Evolutionary conservation across 1,284 basidiomycete species (phyloP).

Genomic region (Schizophyllum amplum): DNA sequence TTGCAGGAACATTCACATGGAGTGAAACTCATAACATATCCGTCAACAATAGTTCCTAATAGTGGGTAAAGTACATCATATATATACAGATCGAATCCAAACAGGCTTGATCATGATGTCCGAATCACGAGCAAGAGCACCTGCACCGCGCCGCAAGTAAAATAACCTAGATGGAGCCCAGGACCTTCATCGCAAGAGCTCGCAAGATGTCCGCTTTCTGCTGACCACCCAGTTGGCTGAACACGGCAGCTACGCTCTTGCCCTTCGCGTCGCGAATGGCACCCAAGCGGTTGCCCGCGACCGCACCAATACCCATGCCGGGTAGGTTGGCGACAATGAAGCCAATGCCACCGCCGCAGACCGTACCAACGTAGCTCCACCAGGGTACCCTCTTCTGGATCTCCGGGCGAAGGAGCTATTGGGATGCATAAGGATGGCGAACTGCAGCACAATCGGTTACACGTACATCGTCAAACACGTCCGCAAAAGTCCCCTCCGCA

Average conservation of each 20-base stretch:
- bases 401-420: conserved; percentile 67
- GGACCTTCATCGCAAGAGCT: conserved; percentile 82
- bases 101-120: no score
- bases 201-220: conserved; percentile 90
- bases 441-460: background rate
- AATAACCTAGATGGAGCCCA: conserved; percentile 41
- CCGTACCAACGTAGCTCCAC: conserved; percentile 76
- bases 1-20: no score
- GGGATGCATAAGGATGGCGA: conserved; percentile 3
- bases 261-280: conserved; percentile 90
- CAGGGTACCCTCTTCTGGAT: conserved; percentile 60
- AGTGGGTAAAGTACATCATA: no score
- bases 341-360: conserved; percentile 61
- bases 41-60: no score
- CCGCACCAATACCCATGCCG: conserved; percentile 70
- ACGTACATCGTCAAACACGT: conserved; percentile 84
- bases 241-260: conserved; percentile 88
- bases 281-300: conserved; percentile 81
- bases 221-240: conserved; percentile 64
- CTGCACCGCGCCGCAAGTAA: no score
- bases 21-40: no score
- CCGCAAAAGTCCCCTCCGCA: conserved; percentile 75
- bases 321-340: conserved; percentile 88
- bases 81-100: no score
- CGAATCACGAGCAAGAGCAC: no score